A percentile compares a stretch with the other conserved stretches of the same genome.
phyloP scores from a whole-genome alignment of 139 green algal genomes.

The Coccomyxa sp. region DNA sequence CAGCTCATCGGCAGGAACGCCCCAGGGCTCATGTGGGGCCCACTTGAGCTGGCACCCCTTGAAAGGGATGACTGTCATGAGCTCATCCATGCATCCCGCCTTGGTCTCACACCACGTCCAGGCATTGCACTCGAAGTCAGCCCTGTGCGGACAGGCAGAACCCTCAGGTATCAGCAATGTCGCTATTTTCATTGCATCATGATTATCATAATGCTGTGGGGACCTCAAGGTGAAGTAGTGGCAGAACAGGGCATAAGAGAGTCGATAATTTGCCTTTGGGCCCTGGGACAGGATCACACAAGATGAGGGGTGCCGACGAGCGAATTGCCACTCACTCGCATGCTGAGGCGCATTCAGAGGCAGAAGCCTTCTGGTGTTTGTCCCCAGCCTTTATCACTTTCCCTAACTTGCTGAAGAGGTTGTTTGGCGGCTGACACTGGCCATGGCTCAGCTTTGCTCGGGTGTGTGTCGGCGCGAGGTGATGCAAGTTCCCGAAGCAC shows the following conservation, averaged over 20 bases:
- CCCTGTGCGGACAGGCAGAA: too few species aligned
- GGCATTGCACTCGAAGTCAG: neutral
- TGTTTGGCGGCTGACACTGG: neutral
- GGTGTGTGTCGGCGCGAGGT: neutral
- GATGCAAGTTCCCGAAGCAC: neutral
- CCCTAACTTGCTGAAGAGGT: neutral
- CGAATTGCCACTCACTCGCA: neutral
- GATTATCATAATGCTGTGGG: too few species aligned
- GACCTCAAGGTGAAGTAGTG: too few species aligned
- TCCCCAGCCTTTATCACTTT: neutral
- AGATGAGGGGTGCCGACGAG: too few species aligned
- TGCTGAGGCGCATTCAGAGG: neutral
- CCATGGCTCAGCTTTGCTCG: neutral
- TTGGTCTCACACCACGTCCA: constrained; percentile 7
- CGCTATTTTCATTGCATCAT: too few species aligned
- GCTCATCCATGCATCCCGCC: neutral
- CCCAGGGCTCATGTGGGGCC: neutral
- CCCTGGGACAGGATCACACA: too few species aligned
- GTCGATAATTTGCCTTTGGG: too few species aligned
- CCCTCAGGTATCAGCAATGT: too few species aligned
- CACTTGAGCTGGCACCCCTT: constrained; percentile 7
- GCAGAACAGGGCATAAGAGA: too few species aligned
- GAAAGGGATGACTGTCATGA: neutral
- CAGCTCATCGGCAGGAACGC: neutral
- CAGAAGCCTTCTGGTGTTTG: neutral